These are phyloP conservation scores for Pichia sp. DNA, from an alignment of 1,139 yeast genomes.

Conservation along the genomic window DNA sequence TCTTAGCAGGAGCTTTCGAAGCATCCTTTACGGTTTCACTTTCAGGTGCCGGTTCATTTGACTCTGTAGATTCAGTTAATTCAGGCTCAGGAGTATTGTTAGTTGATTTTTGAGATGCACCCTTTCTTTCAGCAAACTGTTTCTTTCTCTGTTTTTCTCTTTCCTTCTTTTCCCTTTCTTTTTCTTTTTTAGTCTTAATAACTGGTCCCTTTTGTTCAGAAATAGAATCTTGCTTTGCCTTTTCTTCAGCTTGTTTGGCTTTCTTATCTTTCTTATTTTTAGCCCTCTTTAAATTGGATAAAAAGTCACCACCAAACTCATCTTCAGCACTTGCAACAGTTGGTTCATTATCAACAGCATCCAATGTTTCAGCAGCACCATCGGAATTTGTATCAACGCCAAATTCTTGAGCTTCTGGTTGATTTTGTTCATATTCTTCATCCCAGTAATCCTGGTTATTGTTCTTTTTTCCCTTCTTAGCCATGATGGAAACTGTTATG, in stretches of 20 bases:
- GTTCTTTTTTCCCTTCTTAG: slow-evolving; percentile 42
- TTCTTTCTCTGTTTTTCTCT: slow-evolving; percentile 92
- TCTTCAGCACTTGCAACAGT: slow-evolving; percentile 38
- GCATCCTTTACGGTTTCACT: slow-evolving; percentile 29
- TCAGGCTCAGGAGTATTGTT: slow-evolving; percentile 24
- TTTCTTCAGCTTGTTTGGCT: slow-evolving; percentile 32
- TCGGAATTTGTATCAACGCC: slow-evolving; percentile 20
- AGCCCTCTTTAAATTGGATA: slow-evolving; percentile 74
- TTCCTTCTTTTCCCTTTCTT: slow-evolving; percentile 96
- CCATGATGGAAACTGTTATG: slow-evolving; percentile 22
- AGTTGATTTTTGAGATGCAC: slow-evolving; percentile 43
- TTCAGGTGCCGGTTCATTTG: slow-evolving; percentile 34
- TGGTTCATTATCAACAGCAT: slow-evolving; percentile 18
- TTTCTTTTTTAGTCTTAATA: slow-evolving; percentile 90
- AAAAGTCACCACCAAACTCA: slow-evolving; percentile 57
- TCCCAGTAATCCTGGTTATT: slow-evolving; percentile 69
- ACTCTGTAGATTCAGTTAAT: slow-evolving; percentile 24
- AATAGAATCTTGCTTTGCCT: slow-evolving; percentile 33
- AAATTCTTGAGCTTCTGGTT: slow-evolving; percentile 51
- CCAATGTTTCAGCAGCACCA: slow-evolving; percentile 19
- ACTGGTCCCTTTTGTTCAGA: slow-evolving; percentile 45
- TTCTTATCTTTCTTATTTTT: slow-evolving; percentile 52
- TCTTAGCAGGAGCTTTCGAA: slow-evolving; percentile 21
- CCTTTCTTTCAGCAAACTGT: slow-evolving; percentile 84
- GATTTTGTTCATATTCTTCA: slow-evolving; percentile 58